Evolutionary conservation across 805 yeast genomes (phyloP).

Genomic region (Lipomyces sp.): DNA sequence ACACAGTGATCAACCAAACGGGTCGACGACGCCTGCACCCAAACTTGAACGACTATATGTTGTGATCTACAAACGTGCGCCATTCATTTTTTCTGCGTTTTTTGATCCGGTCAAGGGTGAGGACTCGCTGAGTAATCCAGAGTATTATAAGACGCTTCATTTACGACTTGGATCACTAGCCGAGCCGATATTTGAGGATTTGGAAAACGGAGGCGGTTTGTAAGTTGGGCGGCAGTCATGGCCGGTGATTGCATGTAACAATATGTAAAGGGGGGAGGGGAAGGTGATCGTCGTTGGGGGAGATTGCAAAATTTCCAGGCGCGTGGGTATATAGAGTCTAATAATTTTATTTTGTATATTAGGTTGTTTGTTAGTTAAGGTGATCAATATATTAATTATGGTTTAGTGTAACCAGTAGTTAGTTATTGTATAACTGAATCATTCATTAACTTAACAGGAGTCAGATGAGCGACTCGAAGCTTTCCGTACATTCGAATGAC

Average conservation of each 20-base stretch:
- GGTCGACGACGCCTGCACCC: constrained; percentile 8
- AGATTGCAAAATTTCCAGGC: too few species aligned
- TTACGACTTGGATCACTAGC: constrained; percentile 32
- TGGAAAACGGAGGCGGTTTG: constrained; percentile 11
- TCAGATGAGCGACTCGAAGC: too few species aligned
- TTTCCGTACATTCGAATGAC: too few species aligned
- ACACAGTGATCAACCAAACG: constrained; percentile 1
- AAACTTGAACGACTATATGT: constrained; percentile 20
- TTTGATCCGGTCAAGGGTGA: constrained; percentile 24
- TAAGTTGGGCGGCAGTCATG: background rate
- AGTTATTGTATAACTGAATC: too few species aligned
- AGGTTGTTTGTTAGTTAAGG: too few species aligned
- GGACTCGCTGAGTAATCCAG: constrained; percentile 15
- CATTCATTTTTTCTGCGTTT: constrained; percentile 35
- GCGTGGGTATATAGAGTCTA: too few species aligned
- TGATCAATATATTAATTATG: too few species aligned
- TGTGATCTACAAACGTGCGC: constrained; percentile 36
- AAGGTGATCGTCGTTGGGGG: background rate
- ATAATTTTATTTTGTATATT: too few species aligned
- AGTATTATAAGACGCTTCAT: constrained; percentile 28
- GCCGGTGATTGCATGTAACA: too few species aligned
- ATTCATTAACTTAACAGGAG: too few species aligned
- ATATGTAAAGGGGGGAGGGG: background rate
- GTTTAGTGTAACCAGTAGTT: too few species aligned
- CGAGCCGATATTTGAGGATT: constrained; percentile 35